phyloP scores from a whole-genome alignment of 805 yeast species.

The Candida stauntonica region DNA sequence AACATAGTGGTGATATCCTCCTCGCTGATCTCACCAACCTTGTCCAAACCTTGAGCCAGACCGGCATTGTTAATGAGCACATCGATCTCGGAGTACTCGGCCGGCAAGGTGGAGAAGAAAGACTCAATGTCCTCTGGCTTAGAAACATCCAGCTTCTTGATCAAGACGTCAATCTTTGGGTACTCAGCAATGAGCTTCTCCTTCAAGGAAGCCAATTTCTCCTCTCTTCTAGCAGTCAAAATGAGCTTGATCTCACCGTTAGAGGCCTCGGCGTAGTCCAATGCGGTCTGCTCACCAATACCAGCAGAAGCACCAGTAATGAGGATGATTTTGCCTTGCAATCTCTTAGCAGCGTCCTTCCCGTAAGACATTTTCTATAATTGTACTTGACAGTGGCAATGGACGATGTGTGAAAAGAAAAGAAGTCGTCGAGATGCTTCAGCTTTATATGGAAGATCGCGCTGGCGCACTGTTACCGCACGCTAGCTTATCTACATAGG shows the following conservation, averaged over 20 bases:
- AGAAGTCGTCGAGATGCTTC: not conserved
- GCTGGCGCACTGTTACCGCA: too few relatives aligned
- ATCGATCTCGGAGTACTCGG: constrained; percentile 57
- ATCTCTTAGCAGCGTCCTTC: constrained; percentile 69
- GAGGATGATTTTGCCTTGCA: constrained; percentile 71
- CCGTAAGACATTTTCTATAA: constrained; percentile 58
- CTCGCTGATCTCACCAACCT: constrained; percentile 64
- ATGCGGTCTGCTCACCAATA: constrained; percentile 89
- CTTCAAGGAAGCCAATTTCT: constrained; percentile 50
- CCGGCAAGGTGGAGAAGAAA: constrained; percentile 50
- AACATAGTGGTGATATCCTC: constrained; percentile 73
- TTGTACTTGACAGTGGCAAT: too few relatives aligned
- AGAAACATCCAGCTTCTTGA: constrained; percentile 54
- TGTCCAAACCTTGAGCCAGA: constrained; percentile 75
- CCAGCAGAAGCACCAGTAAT: constrained; percentile 97
- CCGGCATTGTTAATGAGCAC: constrained; percentile 72
- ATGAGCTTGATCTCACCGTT: constrained; percentile 67
- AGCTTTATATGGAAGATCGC: not conserved
- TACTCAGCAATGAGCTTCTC: constrained; percentile 41
- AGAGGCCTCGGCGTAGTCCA: constrained; percentile 77
- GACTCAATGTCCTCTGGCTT: constrained; percentile 45
- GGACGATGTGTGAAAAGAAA: not conserved
- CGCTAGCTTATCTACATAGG: not conserved
- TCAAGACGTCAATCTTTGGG: constrained; percentile 42
- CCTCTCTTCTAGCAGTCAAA: constrained; percentile 73